Percentiles rank a stretch among this genome's conserved stretches.
These are phyloP conservation scores for Polyplosphaeria fusca DNA, from an alignment of 495 filamentous ascomycete genomes.

Conservation along the genomic window DNA sequence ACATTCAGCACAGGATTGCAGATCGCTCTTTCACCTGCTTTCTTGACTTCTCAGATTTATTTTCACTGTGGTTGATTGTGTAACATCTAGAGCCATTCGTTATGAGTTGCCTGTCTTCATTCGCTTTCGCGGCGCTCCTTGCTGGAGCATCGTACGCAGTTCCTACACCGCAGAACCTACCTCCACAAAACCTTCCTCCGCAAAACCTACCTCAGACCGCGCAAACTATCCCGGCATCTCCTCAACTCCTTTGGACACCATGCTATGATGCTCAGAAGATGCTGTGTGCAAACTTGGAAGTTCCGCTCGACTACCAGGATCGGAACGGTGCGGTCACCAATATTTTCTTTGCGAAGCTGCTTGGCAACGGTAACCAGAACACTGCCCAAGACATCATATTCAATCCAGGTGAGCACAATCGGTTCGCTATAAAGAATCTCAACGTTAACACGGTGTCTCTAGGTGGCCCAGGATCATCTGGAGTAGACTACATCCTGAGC, in stretches of 20 bases:
- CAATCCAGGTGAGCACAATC: slow-evolving; percentile 34
- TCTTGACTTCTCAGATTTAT: no score
- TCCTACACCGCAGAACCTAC: no score
- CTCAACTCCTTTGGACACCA: slow-evolving; percentile 33
- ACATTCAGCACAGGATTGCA: no score
- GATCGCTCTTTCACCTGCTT: no score
- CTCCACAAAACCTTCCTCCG: no score
- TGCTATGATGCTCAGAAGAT: slow-evolving; percentile 36
- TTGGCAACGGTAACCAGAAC: slow-evolving; percentile 32
- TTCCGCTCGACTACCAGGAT: slow-evolving; percentile 36
- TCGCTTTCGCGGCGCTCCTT: no score
- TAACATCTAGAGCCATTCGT: no score
- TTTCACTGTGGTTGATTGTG: no score
- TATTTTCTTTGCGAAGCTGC: slow-evolving; percentile 36
- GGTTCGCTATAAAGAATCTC: not conserved
- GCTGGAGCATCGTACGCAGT: no score
- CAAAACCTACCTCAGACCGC: not conserved
- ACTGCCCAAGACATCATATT: slow-evolving; percentile 30
- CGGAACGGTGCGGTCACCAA: slow-evolving; percentile 21
- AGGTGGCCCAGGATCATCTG: slow-evolving; percentile 49
- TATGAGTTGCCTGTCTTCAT: no score
- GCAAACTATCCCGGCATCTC: slow-evolving; percentile 8
- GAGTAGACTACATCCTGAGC: slow-evolving; percentile 38
- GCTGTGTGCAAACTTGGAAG: slow-evolving; percentile 32
- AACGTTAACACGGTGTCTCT: not conserved